Base-by-base conservation (phyloP, 2,329 filamentous ascomycete species). In the Trichoderma harzianum region DNA sequence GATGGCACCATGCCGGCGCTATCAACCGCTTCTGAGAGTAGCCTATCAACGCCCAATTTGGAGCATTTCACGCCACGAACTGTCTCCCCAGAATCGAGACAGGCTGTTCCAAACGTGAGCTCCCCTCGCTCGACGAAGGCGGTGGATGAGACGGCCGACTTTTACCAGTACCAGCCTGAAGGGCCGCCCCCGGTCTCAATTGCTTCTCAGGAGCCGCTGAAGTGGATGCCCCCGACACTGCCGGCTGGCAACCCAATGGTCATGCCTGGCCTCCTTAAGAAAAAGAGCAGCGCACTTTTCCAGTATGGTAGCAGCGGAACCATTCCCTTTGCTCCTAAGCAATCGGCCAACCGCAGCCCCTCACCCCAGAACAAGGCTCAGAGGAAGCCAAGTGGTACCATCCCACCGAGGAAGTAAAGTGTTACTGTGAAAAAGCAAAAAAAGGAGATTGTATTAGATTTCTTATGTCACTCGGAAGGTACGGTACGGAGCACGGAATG, bases 81-180 rank as follows among this genome's bases (percentile, higher is more conserved):
- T 16, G 36, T 70, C 6, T 74, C 74, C 1, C 76, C 78, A 0
- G 77, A 78, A 4, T 63, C 76, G 10, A 77, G 74, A 30, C 74
- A 76, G 6, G 36, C 74, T 2, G 74, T 74, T 47, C 73, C 77
- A 10, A 75, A 76, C 6, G 75, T 75, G 26, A 81, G 78, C 70
- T 81, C 83, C 3, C 79, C 80, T 21, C 64, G 72, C 5, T 72
- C 78, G 11, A 77, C 78, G 3, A 77, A 77, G 12, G 77, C 78
- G 8, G 72, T 73, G 47, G 74, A 72, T 28, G 77, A 79, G 55
- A 58, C 69, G 3, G 64, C 74, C 3, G 83, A 86, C 65, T 76
- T 85, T 26, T 89, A 89, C 28, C 83, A 83, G 0, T 89, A 89
- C 73, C 85, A 89, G 72, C 87, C 88, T 0, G 84, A 87, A n/a